A percentile compares a stretch with the other conserved stretches of the same genome.
Conservation (phyloP, 495 filamentous ascomycete species). For the Darksidea phi region DNA sequence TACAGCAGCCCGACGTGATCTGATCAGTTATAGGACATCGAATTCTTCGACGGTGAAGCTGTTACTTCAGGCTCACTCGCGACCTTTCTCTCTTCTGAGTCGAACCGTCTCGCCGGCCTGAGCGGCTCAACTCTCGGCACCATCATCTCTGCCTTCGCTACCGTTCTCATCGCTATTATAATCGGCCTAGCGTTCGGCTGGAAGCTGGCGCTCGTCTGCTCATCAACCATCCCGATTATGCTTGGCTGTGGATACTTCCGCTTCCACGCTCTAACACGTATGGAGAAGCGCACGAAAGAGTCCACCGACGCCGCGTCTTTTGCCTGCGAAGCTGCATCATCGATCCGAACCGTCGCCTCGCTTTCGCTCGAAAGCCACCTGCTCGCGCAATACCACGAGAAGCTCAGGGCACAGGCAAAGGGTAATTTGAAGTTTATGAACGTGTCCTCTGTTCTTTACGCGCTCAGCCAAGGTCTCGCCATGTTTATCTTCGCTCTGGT, state of each 20-base stretch:
- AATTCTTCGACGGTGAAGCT: conserved; percentile 81
- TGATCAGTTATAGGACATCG: conserved; percentile 58
- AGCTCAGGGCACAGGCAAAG: conserved; percentile 59
- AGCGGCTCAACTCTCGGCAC: conserved; percentile 79
- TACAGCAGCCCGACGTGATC: neutral
- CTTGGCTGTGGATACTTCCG: conserved; percentile 81
- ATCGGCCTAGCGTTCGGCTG: conserved; percentile 73
- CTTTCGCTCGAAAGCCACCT: conserved; percentile 83
- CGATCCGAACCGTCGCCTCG: conserved; percentile 90
- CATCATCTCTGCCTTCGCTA: conserved; percentile 71
- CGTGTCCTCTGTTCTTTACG: conserved; percentile 71
- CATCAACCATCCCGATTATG: conserved; percentile 72
- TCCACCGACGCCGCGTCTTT: conserved; percentile 79
- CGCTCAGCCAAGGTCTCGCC: conserved; percentile 71
- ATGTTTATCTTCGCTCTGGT: conserved; percentile 85
- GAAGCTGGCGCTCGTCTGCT: conserved; percentile 87
- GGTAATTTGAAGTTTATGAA: conserved; percentile 64
- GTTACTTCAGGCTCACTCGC: conserved; percentile 83
- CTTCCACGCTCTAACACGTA: conserved; percentile 69
- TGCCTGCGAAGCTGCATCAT: conserved; percentile 86
- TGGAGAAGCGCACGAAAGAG: conserved; percentile 67
- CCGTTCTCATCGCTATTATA: conserved; percentile 65
- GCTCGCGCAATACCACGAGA: conserved; percentile 64
- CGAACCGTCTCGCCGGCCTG: conserved; percentile 79
- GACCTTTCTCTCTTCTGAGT: conserved; percentile 81